Conservation (phyloP, 257 asterid genomes). For the Cinchona pubescens region DNA sequence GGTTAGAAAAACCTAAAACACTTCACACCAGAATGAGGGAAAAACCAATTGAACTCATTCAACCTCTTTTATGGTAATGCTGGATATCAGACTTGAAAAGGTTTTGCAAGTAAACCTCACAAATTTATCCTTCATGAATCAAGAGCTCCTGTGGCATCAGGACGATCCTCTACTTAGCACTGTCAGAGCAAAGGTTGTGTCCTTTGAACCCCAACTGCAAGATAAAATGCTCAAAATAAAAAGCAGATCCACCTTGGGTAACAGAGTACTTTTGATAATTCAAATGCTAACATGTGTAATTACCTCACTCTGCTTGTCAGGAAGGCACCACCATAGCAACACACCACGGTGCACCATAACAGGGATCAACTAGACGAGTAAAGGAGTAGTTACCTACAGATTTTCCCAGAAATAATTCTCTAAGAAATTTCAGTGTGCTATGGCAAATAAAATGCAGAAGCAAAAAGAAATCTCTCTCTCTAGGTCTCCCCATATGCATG, state of each 20-base stretch:
- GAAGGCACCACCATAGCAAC: conserved; percentile 85
- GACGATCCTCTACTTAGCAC: conserved; percentile 83
- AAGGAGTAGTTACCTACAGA: conserved; percentile 87
- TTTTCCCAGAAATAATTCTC: not conserved
- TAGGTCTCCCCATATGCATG: too few relatives aligned
- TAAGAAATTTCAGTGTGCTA: not conserved
- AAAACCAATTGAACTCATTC: conserved; percentile 7
- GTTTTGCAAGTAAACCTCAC: conserved; percentile 8
- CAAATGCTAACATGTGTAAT: conserved; percentile 1
- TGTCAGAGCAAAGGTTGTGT: conserved; percentile 73
- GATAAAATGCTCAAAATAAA: not conserved
- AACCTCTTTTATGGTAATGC: not conserved
- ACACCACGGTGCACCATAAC: conserved; percentile 92
- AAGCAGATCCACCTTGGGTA: not conserved
- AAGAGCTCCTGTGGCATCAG: conserved; percentile 60
- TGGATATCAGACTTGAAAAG: not conserved
- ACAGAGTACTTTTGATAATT: not conserved
- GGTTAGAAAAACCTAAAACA: conserved; percentile 1
- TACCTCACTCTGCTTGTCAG: conserved; percentile 82
- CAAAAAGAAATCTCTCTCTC: not conserved
- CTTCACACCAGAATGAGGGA: conserved; percentile 9
- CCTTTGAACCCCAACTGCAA: conserved; percentile 74
- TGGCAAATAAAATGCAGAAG: not conserved
- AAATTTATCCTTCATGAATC: conserved; percentile 38
- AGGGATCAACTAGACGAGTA: conserved; percentile 94